These are phyloP conservation scores for Podospora pseudocomata DNA, from an alignment of 495 filamentous ascomycete genomes.

Conservation along the genomic window DNA sequence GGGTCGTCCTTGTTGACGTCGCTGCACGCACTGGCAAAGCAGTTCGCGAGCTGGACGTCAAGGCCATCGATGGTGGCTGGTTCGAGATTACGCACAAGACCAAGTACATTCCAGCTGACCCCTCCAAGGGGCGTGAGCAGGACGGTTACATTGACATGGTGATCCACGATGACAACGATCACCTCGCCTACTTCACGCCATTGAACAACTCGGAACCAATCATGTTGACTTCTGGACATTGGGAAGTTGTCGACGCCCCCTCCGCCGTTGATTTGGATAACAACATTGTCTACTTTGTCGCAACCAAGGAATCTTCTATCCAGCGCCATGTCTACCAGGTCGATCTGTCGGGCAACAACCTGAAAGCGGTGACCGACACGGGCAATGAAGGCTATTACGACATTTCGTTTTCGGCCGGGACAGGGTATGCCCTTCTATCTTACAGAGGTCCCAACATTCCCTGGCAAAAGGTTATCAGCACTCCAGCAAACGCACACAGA, in stretches of 20 bases:
- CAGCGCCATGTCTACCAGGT: slow-evolving; percentile 90
- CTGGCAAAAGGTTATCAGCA: slow-evolving; percentile 88
- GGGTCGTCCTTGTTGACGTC: slow-evolving; percentile 84
- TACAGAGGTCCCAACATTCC: slow-evolving; percentile 85
- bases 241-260: slow-evolving; percentile 89
- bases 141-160: slow-evolving; percentile 94
- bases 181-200: slow-evolving; percentile 92
- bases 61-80: slow-evolving; percentile 87
- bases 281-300: slow-evolving; percentile 86
- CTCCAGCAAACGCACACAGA: slow-evolving; percentile 59
- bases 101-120: slow-evolving; percentile 79
- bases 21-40: slow-evolving; percentile 67
- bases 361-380: slow-evolving; percentile 70
- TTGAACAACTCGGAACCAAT: slow-evolving; percentile 75
- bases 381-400: slow-evolving; percentile 77
- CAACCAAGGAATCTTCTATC: slow-evolving; percentile 80
- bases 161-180: slow-evolving; percentile 81
- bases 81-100: slow-evolving; percentile 91
- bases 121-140: slow-evolving; percentile 66
- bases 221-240: slow-evolving; percentile 81
- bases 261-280: slow-evolving; percentile 80
- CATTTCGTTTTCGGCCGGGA: slow-evolving; percentile 78
- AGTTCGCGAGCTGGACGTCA: slow-evolving; percentile 72
- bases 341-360: slow-evolving; percentile 67
- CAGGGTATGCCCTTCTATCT: slow-evolving; percentile 75